Conservation (phyloP, 2,329 filamentous ascomycete genomes). For the Colletotrichum destructivum region DNA sequence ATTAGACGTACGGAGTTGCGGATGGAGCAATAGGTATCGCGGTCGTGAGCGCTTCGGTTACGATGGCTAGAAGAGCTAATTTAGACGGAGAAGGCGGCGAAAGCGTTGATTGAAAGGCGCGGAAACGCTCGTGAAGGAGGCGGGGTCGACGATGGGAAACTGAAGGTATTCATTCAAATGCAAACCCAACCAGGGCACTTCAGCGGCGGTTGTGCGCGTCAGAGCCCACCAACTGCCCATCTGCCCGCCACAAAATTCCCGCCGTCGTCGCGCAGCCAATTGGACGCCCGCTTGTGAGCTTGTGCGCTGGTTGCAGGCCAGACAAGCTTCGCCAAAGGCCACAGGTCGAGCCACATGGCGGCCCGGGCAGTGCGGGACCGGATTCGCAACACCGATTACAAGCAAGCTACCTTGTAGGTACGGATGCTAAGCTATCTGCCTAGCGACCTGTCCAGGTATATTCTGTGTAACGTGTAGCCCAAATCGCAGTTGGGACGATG, state of each 20-base stretch:
- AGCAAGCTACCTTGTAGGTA: too few species aligned
- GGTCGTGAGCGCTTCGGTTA: constrained; percentile 5
- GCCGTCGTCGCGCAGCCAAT: constrained; percentile 27
- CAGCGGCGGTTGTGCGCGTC: constrained; percentile 39
- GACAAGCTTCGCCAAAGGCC: constrained; percentile 11
- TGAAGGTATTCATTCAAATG: constrained; percentile 27
- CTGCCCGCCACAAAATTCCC: background rate
- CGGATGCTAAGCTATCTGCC: too few species aligned
- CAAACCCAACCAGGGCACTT: background rate
- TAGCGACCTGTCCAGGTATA: too few species aligned
- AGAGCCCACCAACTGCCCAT: constrained; percentile 16
- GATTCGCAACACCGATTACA: too few species aligned
- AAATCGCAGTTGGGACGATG: too few species aligned
- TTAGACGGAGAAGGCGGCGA: background rate
- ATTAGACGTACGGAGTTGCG: background rate
- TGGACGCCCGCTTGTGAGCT: constrained; percentile 18
- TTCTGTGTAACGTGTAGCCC: too few species aligned
- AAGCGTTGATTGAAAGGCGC: background rate
- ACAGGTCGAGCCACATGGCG: background rate
- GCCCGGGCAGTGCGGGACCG: too few species aligned
- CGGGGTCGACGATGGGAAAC: constrained; percentile 17
- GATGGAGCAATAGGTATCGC: constrained; percentile 4
- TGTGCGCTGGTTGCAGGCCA: constrained; percentile 42
- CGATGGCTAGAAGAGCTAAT: constrained; percentile 1
- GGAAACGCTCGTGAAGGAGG: background rate